Percentiles rank a stretch among this genome's conserved stretches.
Conservation (phyloP, 2,329 filamentous ascomycete species). For the Pseudogymnoascus destructans region DNA sequence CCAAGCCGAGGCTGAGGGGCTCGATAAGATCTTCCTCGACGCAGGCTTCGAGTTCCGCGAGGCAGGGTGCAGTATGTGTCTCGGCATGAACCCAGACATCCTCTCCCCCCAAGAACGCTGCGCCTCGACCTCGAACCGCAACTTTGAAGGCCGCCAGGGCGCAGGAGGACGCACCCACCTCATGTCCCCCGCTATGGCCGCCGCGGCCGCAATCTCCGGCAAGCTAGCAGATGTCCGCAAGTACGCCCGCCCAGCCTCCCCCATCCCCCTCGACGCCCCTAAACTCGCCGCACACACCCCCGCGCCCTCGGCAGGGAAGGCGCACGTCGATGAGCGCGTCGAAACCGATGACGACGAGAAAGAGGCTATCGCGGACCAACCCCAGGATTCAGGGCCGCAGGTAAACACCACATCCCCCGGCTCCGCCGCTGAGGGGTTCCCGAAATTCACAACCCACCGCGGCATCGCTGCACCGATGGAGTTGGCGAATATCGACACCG, state of each 20-base stretch:
- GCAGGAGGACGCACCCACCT: constrained; percentile 83
- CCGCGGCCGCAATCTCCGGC: constrained; percentile 76
- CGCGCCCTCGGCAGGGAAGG: constrained; percentile 27
- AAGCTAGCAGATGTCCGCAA: constrained; percentile 88
- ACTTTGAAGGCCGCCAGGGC: constrained; percentile 94
- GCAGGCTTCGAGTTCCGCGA: constrained; percentile 97
- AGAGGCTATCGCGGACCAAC: constrained; percentile 42
- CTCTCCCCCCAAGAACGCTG: constrained; percentile 84
- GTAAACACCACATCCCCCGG: constrained; percentile 45
- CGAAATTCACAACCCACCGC: constrained; percentile 72
- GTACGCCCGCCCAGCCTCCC: constrained; percentile 34
- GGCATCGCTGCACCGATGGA: constrained; percentile 83
- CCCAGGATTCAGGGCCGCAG: constrained; percentile 50
- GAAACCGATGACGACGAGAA: constrained; percentile 38
- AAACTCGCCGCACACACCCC: constrained; percentile 22
- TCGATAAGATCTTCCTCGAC: constrained; percentile 83
- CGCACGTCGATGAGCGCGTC: constrained; percentile 40
- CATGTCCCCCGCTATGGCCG: constrained; percentile 95
- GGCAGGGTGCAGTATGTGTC: constrained; percentile 96
- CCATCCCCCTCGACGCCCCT: constrained; percentile 17
- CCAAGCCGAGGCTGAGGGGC: constrained; percentile 79
- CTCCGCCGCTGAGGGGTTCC: constrained; percentile 49
- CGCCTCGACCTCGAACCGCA: constrained; percentile 90
- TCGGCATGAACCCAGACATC: constrained; percentile 99
- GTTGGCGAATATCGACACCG: constrained; percentile 88